Evolutionary conservation across 176 grass and related monocot species (phyloP).

Genomic region (Olyra latifolia): DNA sequence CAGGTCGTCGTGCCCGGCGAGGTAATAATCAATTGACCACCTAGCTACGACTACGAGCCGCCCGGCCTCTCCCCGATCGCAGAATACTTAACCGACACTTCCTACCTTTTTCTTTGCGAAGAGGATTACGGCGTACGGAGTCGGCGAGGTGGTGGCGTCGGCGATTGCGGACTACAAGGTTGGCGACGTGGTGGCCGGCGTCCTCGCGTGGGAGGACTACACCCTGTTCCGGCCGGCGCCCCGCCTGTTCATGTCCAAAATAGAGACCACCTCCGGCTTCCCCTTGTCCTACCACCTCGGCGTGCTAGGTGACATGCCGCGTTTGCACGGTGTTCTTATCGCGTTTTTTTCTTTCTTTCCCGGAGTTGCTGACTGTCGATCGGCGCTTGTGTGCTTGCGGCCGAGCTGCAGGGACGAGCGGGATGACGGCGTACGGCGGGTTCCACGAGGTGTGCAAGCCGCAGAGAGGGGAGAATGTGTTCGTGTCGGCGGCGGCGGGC

Average conservation of each 20-base stretch:
- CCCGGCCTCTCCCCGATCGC: too few species aligned
- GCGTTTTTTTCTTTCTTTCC: background rate
- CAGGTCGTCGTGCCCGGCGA: conserved; percentile 33
- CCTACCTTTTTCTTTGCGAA: background rate
- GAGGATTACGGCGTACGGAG: conserved; percentile 48
- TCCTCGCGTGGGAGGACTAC: conserved; percentile 69
- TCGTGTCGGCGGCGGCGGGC: conserved; percentile 61
- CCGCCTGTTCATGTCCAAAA: conserved; percentile 12
- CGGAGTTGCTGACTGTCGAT: background rate
- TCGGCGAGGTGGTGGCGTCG: conserved; percentile 55
- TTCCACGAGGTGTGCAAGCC: conserved; percentile 26
- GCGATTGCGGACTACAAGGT: conserved; percentile 29
- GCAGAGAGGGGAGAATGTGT: conserved; percentile 28
- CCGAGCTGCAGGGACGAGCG: conserved; percentile 10
- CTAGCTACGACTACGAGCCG: background rate
- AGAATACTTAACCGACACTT: background rate
- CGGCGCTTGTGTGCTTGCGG: background rate
- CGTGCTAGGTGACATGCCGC: conserved; percentile 6
- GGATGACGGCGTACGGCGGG: conserved; percentile 37
- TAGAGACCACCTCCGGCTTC: background rate
- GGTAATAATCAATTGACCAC: conserved; percentile 1
- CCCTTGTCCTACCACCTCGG: conserved; percentile 23
- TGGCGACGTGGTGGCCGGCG: conserved; percentile 46
- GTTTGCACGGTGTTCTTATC: background rate
- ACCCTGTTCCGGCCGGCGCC: conserved; percentile 34